Conservation (phyloP, 331 rosid species). For the Acacia pycnantha region DNA sequence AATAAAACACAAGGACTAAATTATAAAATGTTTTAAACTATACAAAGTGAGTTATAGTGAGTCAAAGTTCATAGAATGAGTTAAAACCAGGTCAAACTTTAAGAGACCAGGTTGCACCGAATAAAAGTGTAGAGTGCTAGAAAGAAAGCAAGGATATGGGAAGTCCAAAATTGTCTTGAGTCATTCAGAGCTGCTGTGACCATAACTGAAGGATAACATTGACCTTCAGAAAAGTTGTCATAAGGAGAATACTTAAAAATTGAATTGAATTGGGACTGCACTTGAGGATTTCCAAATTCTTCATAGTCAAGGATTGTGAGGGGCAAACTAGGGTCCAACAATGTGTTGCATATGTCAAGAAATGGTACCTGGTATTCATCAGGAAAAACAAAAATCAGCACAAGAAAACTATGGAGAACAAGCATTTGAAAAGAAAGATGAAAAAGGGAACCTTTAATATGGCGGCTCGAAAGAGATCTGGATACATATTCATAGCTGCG, state of each 20-base stretch:
- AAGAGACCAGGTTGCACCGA: too few relatives aligned
- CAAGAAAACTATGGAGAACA: background rate
- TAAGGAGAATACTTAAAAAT: slow-evolving; percentile 80
- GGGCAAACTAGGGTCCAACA: slow-evolving; percentile 83
- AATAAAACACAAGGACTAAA: too few relatives aligned
- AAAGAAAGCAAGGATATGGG: background rate
- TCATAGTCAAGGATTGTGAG: slow-evolving; percentile 86
- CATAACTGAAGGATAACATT: slow-evolving; percentile 85
- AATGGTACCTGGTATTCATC: slow-evolving; percentile 78
- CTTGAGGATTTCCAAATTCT: slow-evolving; percentile 90
- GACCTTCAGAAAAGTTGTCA: slow-evolving; percentile 64
- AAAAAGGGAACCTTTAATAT: slow-evolving; percentile 66
- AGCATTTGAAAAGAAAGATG: background rate
- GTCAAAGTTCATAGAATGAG: too few relatives aligned
- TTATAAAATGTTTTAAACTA: too few relatives aligned
- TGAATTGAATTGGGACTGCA: slow-evolving; percentile 48
- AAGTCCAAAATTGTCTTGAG: slow-evolving; percentile 56
- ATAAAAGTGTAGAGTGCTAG: background rate
- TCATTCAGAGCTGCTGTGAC: slow-evolving; percentile 72
- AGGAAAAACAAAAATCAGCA: background rate
- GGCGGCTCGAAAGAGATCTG: slow-evolving; percentile 73
- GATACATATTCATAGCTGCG: slow-evolving; percentile 74
- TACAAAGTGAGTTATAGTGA: too few relatives aligned
- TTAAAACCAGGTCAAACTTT: too few relatives aligned
- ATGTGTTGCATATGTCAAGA: slow-evolving; percentile 91